Conservation (phyloP, 192 early-diverging fungal species). For the Radiomyces spectabilis region DNA sequence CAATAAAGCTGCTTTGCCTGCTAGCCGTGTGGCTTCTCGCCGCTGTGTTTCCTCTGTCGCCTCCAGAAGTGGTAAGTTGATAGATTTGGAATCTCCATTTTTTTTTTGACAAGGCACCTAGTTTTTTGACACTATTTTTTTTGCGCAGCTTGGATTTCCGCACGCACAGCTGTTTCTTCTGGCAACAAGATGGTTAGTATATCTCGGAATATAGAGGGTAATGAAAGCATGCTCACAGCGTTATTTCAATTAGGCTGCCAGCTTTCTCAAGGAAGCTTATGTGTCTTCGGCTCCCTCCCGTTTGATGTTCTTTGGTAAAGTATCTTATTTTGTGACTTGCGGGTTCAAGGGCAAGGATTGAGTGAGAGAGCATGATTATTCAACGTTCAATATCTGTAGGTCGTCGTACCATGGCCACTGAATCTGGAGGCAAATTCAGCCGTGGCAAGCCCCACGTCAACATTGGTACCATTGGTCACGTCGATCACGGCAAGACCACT, state of each 20-base stretch:
- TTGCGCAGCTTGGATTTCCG: constrained; percentile 8
- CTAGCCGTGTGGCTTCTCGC: constrained; percentile 24
- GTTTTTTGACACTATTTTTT: not conserved
- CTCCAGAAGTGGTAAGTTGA: constrained; percentile 19
- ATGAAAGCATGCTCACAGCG: no score
- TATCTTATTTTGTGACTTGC: not conserved
- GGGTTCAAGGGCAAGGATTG: not conserved
- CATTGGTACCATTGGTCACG: constrained; percentile 98
- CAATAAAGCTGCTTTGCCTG: constrained; percentile 26
- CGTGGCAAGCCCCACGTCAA: constrained; percentile 96
- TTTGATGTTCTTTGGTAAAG: constrained; percentile 23
- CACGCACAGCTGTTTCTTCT: constrained; percentile 17
- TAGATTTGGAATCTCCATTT: not conserved
- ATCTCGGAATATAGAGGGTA: no score
- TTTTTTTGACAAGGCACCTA: not conserved
- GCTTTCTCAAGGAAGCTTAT: constrained; percentile 23
- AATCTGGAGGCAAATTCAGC: constrained; percentile 53
- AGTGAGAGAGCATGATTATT: not conserved
- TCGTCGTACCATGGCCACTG: constrained; percentile 37
- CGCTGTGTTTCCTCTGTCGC: constrained; percentile 19
- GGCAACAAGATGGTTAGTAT: constrained; percentile 25
- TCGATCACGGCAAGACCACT: constrained; percentile 98
- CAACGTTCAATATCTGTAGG: not conserved
- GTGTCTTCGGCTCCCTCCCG: constrained; percentile 21
- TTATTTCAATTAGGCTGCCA: constrained; percentile 11